A percentile compares a stretch with the other conserved stretches of the same genome.
These are phyloP conservation scores for Saksenaea vasiformis DNA, from an alignment of 371 early-diverging fungal species.

Conservation along the genomic window DNA sequence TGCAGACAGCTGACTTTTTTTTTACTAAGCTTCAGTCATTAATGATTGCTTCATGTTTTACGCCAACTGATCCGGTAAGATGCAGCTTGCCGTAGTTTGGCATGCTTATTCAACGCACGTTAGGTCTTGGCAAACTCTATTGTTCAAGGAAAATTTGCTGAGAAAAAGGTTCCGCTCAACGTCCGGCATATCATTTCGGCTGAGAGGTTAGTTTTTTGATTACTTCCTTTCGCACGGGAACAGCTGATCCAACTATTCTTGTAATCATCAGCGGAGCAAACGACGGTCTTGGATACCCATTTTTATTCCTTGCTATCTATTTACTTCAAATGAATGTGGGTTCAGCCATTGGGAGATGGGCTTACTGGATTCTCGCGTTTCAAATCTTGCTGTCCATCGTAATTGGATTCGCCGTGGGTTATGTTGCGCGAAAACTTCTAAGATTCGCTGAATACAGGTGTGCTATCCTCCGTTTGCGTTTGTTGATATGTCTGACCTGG, in stretches of 20 bases:
- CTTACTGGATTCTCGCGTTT: conserved; percentile 69
- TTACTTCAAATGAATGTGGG: conserved; percentile 56
- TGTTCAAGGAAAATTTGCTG: conserved; percentile 94
- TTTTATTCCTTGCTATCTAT: conserved; percentile 78
- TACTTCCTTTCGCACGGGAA: not conserved
- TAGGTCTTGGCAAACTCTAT: conserved; percentile 89
- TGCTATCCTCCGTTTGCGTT: not conserved
- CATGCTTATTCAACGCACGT: not conserved
- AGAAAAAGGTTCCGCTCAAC: conserved; percentile 78
- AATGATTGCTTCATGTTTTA: conserved; percentile 47
- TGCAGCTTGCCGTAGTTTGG: not conserved
- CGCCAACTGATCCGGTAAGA: conserved; percentile 51
- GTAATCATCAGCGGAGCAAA: conserved; percentile 70
- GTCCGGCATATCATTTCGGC: conserved; percentile 84
- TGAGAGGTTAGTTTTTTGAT: conserved; percentile 57
- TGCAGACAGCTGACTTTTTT: not conserved
- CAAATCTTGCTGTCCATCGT: conserved; percentile 71
- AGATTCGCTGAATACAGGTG: conserved; percentile 65
- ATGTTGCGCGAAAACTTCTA: conserved; percentile 66
- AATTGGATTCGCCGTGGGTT: conserved; percentile 82
- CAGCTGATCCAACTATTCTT: not conserved
- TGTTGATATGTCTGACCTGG: not conserved
- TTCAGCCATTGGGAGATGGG: conserved; percentile 71
- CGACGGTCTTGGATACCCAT: conserved; percentile 86
- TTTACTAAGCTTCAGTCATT: conserved; percentile 35